Evolutionary conservation across 1,284 basidiomycete genomes (phyloP).

Genomic region (Malassezia restricta): DNA sequence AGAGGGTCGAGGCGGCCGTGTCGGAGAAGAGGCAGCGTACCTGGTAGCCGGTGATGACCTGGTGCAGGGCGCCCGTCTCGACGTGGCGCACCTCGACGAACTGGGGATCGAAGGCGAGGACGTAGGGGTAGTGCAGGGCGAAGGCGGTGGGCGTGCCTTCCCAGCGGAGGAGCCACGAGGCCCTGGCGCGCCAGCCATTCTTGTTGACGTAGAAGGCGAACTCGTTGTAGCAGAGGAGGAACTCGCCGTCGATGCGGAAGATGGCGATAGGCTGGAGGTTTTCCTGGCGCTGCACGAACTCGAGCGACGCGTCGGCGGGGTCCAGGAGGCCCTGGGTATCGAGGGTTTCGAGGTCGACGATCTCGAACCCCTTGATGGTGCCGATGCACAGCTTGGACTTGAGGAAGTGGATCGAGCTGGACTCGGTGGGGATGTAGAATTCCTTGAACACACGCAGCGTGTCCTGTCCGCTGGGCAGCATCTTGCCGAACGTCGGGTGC

Average conservation of each 20-base stretch:
- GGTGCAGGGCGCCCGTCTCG: slow-evolving; percentile 77
- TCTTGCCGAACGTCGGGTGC: slow-evolving; percentile 70
- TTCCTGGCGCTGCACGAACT: slow-evolving; percentile 83
- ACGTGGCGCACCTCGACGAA: slow-evolving; percentile 96
- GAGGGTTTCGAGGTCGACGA: slow-evolving; percentile 90
- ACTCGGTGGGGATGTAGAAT: slow-evolving; percentile 97
- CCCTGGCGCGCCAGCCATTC: slow-evolving; percentile 79
- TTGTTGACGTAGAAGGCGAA: slow-evolving; percentile 99
- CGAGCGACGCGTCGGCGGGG: slow-evolving; percentile 76
- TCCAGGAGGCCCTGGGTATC: slow-evolving; percentile 94
- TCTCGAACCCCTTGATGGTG: slow-evolving; percentile 97
- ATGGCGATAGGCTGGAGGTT: slow-evolving; percentile 87
- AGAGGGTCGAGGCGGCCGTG: slow-evolving; percentile 36
- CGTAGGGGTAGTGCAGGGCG: slow-evolving; percentile 89
- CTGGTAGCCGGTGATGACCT: slow-evolving; percentile 65
- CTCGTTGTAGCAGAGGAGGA: slow-evolving; percentile 94
- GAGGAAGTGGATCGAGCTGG: slow-evolving; percentile 89
- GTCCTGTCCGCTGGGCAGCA: slow-evolving; percentile 87
- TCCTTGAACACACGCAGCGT: slow-evolving; percentile 83
- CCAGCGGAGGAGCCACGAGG: slow-evolving; percentile 91
- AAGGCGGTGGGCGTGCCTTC: slow-evolving; percentile 87
- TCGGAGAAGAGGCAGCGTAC: slow-evolving; percentile 77
- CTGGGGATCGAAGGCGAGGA: slow-evolving; percentile 87
- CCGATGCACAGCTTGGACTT: slow-evolving; percentile 96
- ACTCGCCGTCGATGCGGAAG: slow-evolving; percentile 91